Base-by-base conservation (phyloP, 2,329 filamentous ascomycete genomes). In the Waltergamsia citrina region DNA sequence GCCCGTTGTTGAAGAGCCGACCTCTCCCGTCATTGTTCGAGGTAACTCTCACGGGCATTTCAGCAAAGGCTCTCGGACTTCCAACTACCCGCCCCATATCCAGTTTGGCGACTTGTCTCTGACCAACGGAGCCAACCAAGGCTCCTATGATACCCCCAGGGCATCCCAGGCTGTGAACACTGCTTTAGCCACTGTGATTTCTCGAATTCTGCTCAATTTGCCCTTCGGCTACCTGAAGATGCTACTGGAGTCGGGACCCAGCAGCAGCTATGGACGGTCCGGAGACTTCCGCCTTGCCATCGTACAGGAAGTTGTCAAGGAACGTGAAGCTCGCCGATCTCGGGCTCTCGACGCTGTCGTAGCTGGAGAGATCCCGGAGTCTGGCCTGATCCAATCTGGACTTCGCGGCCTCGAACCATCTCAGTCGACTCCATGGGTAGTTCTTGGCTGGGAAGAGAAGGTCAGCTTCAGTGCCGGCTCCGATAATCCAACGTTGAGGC, bases 81-180 rank as follows among this genome's bases (percentile, higher is more conserved):
- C 21, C 9, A n/a, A n/a, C 8, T 21, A 19, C 8, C 29, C 29
- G 19, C n/a, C 27, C 15, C 56, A 56, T 25, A 84, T 86, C 34
- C 74, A 77, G 39, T 86, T 86, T 46, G 81, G 81, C n/a, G 79
- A 85, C 42, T 59, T 80, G 15, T 60, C 73, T 45, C 32, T 59
- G 41, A 38, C 45, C 0, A 52, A 55, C 16, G 45, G 45, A 16
- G 38, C 47, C 16, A 43, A 42, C 21, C 6, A 14, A 15, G 15
- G 12, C 39, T 45, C 7, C 9, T 9, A 7, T 5, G 19, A 15
- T 12, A 23, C 36, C 15, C 39, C 41, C n/a, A 34, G 32, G 15
- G 37, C 19, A 32, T n/a, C 38, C 5, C 46, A 41, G 20, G 48
- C 42, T 27, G 44, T 44, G 10, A 15, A 49, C 47, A 16, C 51